These are phyloP conservation scores for Neoscytalidium dimidiatum DNA, from an alignment of 2,329 filamentous ascomycete species.

Conservation along the genomic window DNA sequence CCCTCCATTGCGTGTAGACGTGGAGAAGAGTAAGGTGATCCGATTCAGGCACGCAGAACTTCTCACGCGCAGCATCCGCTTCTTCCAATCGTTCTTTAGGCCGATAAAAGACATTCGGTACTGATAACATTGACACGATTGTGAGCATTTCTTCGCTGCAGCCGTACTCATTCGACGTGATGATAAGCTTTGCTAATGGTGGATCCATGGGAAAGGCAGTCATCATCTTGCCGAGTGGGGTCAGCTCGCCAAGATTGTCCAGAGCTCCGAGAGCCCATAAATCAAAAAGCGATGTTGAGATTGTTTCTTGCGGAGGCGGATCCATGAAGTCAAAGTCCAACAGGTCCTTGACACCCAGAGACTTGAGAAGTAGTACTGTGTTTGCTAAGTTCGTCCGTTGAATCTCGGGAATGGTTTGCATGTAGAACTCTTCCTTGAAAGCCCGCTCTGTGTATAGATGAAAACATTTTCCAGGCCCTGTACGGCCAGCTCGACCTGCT, in stretches of 20 bases:
- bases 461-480: slow-evolving; percentile 93
- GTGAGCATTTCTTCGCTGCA: slow-evolving; percentile 98
- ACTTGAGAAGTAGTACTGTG: slow-evolving; percentile 91
- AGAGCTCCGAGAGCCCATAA: slow-evolving; percentile 93
- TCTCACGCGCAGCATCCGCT: slow-evolving; percentile 91
- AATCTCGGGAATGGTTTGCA: slow-evolving; percentile 96
- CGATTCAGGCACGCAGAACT: slow-evolving; percentile 97
- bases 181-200: slow-evolving; percentile 88
- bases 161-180: slow-evolving; percentile 84
- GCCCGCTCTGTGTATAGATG: slow-evolving; percentile 92
- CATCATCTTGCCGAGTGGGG: slow-evolving; percentile 85
- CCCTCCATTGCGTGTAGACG: slow-evolving; percentile 93
- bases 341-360: slow-evolving; percentile 88
- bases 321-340: slow-evolving; percentile 99
- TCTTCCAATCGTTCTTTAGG: slow-evolving; percentile 97
- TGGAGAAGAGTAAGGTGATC: slow-evolving; percentile 95
- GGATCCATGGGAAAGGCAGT: slow-evolving; percentile 98
- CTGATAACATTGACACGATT: slow-evolving; percentile 96
- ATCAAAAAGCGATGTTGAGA: slow-evolving; percentile 95
- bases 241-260: slow-evolving; percentile 91
- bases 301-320: slow-evolving; percentile 94
- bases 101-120: slow-evolving; percentile 94
- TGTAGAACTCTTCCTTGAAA: slow-evolving; percentile 93
- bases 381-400: slow-evolving; percentile 95
- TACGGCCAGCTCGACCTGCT: slow-evolving; percentile 89